These are phyloP conservation scores for Vanrija humicola DNA, from an alignment of 1,284 basidiomycete species.

Conservation along the genomic window DNA sequence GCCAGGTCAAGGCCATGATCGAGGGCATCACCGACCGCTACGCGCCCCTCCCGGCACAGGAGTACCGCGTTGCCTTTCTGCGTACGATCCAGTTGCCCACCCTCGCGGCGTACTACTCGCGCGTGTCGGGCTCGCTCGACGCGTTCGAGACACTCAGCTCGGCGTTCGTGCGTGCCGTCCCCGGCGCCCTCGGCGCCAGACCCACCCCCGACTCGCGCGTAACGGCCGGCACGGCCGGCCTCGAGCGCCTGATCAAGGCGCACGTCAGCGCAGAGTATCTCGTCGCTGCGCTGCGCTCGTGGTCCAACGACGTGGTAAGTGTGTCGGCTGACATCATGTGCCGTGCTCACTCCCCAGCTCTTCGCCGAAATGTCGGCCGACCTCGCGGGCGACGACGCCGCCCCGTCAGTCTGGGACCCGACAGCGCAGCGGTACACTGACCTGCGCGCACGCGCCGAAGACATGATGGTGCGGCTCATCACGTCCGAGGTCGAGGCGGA, in stretches of 20 bases:
- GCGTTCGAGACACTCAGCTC: constrained; percentile 89
- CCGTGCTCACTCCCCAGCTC: constrained; percentile 48
- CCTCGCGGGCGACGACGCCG: constrained; percentile 49
- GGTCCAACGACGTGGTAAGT: constrained; percentile 73
- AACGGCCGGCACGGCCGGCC: constrained; percentile 62
- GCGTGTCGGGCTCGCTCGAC: constrained; percentile 79
- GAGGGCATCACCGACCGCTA: constrained; percentile 95
- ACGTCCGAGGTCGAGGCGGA: constrained; percentile 70
- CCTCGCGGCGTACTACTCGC: constrained; percentile 67
- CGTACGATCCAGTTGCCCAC: constrained; percentile 74
- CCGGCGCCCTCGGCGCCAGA: constrained; percentile 62
- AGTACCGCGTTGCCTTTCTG: constrained; percentile 77
- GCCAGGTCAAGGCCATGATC: constrained; percentile 73
- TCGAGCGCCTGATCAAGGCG: constrained; percentile 76
- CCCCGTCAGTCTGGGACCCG: constrained; percentile 61
- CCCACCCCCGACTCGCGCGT: constrained; percentile 52
- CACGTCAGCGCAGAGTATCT: constrained; percentile 71
- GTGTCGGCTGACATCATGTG: no score
- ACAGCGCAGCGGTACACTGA: constrained; percentile 62
- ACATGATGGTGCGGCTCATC: constrained; percentile 75
- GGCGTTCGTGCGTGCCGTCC: constrained; percentile 80
- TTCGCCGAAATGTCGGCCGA: constrained; percentile 83
- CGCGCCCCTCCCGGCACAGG: constrained; percentile 70
- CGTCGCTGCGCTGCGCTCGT: constrained; percentile 61
- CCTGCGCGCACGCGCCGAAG: constrained; percentile 68